A percentile compares a stretch with the other conserved stretches of the same genome.
These are phyloP conservation scores for Lipomyces sp. DNA, from an alignment of 805 yeast species.

Conservation along the genomic window DNA sequence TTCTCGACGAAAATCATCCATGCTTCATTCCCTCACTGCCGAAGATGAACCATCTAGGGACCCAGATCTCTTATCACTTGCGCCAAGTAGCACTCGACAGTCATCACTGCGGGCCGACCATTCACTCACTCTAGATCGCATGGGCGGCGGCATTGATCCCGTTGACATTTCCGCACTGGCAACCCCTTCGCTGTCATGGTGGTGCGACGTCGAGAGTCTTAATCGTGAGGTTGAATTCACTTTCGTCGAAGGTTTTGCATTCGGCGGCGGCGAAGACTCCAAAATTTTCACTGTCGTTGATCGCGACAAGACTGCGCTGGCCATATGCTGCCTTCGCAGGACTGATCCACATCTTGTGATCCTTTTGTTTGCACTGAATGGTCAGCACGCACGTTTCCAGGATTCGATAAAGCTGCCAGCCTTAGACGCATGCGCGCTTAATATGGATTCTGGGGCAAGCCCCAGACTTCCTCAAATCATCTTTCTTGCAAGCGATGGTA, in stretches of 20 bases:
- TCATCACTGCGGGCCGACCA: constrained; percentile 17
- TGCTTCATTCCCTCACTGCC: constrained; percentile 19
- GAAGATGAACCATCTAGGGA: constrained; percentile 10
- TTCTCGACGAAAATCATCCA: constrained; percentile 21
- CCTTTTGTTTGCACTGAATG: constrained; percentile 42
- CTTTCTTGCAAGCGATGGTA: constrained; percentile 15
- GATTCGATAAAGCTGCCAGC: constrained; percentile 37
- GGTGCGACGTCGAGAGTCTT: constrained; percentile 20
- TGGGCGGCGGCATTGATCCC: constrained; percentile 37
- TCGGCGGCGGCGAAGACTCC: background rate
- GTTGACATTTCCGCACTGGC: constrained; percentile 1
- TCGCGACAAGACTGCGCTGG: constrained; percentile 30
- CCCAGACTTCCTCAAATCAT: constrained; percentile 9
- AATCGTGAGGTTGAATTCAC: constrained; percentile 34
- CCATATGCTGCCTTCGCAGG: constrained; percentile 39
- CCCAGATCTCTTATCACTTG: constrained; percentile 1
- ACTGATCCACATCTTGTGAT: constrained; percentile 46
- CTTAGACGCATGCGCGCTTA: constrained; percentile 43
- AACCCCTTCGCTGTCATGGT: constrained; percentile 15
- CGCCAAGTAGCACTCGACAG: constrained; percentile 5
- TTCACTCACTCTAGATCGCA: constrained; percentile 33
- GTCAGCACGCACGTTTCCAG: constrained; percentile 37
- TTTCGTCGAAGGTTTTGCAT: constrained; percentile 18
- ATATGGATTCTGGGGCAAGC: constrained; percentile 32
- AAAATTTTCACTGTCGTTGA: constrained; percentile 20